Evolutionary conservation across 306 rosid genomes (phyloP).

Genomic region (Dicorynia guianensis): DNA sequence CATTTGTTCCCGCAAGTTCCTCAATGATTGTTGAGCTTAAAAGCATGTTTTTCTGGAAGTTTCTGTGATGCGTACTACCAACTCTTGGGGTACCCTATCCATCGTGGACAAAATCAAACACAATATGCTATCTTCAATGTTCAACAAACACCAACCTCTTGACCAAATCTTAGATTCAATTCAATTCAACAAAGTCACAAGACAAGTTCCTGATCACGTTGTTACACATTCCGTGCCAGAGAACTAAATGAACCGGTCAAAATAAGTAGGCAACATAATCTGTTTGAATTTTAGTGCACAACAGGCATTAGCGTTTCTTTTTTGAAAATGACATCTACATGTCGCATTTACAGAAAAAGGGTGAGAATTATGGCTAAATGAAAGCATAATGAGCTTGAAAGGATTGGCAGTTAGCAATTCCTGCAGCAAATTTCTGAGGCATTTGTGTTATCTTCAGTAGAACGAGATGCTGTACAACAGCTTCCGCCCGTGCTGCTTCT

Average conservation of each 20-base stretch:
- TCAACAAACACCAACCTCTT: constrained; percentile 16
- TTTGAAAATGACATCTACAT: constrained; percentile 20
- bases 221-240: constrained; percentile 14
- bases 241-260: neutral
- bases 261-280: constrained; percentile 14
- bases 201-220: neutral
- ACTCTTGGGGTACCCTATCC: neutral
- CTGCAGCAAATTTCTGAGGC: neutral
- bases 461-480: constrained; percentile 78
- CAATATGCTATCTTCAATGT: constrained; percentile 13
- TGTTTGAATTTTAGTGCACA: constrained; percentile 21
- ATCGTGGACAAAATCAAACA: neutral
- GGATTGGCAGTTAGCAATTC: neutral
- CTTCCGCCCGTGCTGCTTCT: constrained; percentile 81
- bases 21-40: too few species aligned
- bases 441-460: constrained; percentile 53
- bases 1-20: too few species aligned
- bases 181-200: neutral
- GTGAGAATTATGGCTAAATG: neutral
- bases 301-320: neutral
- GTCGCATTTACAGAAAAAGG: constrained; percentile 20
- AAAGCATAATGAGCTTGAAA: neutral
- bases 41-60: neutral
- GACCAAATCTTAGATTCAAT: neutral
- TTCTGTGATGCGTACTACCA: neutral